A percentile compares a stretch with the other conserved stretches of the same genome.
Conservation (phyloP, 2,329 filamentous ascomycete genomes). For the Pseudocercospora macadamiae region DNA sequence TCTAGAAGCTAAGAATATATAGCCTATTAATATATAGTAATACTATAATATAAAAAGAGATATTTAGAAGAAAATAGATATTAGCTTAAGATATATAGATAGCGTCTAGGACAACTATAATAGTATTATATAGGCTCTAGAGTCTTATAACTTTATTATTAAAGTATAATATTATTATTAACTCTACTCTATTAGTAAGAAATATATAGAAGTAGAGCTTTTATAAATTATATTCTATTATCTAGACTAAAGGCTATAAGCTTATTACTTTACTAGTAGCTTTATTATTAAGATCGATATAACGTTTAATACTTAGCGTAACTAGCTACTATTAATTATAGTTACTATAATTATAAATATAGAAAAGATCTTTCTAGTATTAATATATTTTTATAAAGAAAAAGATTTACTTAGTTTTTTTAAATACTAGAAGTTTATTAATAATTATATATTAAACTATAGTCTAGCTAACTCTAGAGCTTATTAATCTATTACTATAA, state of each 20-base stretch:
- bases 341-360: no score
- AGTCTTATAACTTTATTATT: no score
- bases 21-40: neutral
- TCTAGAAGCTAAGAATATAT: neutral
- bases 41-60: no score
- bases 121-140: no score
- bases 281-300: no score
- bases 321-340: no score
- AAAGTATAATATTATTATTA: no score
- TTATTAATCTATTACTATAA: constrained; percentile 31
- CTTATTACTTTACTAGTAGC: neutral
- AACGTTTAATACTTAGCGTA: no score
- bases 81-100: no score
- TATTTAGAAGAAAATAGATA: no score
- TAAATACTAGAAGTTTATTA: constrained; percentile 19
- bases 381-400: neutral
- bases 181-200: neutral
- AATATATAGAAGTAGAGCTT: no score
- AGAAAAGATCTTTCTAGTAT: neutral
- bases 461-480: constrained; percentile 30
- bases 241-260: neutral
- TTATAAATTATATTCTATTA: neutral
- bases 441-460: constrained; percentile 10
- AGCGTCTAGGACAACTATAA: no score
- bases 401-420: constrained; percentile 6